Evolutionary conservation across 192 early-diverging fungal genomes (phyloP), one percentile per base, ranked within the genome.

Genomic region (Chytriomyces sp.): DNA sequence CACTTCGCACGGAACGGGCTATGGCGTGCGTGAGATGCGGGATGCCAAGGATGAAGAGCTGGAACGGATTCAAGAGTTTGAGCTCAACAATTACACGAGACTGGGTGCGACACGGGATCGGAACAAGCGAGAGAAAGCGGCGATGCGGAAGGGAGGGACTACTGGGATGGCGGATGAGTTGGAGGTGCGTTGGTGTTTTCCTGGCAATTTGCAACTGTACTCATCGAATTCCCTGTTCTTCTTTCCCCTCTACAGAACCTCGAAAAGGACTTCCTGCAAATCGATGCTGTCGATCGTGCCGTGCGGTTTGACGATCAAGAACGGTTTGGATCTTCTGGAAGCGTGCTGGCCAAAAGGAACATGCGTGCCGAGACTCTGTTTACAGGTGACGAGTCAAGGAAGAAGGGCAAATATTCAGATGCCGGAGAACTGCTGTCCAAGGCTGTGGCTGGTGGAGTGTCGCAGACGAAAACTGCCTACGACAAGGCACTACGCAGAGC

Each of bases 1-100:
- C 22, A 75, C 74, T 19, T 68, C 74, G 5, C 65, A 68, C 39
- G 74, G 74, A 4, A 75, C 74, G 2, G 74, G 74, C 4, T 58
- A 75, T 19, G 53, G 74, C 1, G 30, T 75, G 17, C 39, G 57
- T 31, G 74, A 75, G 40, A 5, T 66, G 54, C 28, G 65, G 14
- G 56, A 55, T 22, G 25, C 56, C 25, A 52, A 60, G 55, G 74
- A 75, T 28, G 74, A 67, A n/a, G 65, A 68, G 65, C 26, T 75
- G 55, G 56, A 58, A 49, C 40, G 36, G 31, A 68, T 75, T 59
- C 39, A 57, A 40, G 74, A 75, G 39, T 68, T 59, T 57, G 74
- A 75, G 40, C 26, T 59, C 37, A 49, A 52, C 30, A 75, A 57
- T 34, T 75, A 68, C 39, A 32, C 36, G 39, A 33, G 74, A 2